Evolutionary conservation across 306 rosid species (phyloP).

Genomic region (Geum urbanum): DNA sequence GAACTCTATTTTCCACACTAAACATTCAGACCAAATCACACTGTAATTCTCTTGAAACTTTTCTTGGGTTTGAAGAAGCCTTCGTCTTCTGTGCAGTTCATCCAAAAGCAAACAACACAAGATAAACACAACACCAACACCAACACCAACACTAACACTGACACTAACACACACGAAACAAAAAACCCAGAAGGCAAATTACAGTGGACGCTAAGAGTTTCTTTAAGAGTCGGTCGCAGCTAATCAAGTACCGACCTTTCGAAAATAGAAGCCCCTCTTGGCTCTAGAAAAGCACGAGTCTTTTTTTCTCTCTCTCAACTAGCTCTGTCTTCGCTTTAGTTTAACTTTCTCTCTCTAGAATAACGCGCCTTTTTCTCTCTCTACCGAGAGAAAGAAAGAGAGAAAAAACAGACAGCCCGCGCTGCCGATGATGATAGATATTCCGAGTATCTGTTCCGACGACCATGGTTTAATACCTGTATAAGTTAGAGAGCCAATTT

Average conservation of each 20-base stretch:
- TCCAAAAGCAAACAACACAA: slow-evolving; percentile 13
- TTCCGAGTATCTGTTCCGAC: slow-evolving; percentile 49
- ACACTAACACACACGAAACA: neutral
- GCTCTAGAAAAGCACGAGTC: slow-evolving; percentile 12
- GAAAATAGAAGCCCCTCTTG: slow-evolving; percentile 1
- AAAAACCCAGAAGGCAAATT: slow-evolving; percentile 29
- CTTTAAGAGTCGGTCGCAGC: slow-evolving; percentile 15
- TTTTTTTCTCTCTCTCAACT: slow-evolving; percentile 9
- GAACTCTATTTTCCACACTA: slow-evolving; percentile 29
- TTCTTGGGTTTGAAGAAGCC: slow-evolving; percentile 69
- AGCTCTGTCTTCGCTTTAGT: neutral
- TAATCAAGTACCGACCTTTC: slow-evolving; percentile 13
- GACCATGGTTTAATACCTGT: slow-evolving; percentile 24
- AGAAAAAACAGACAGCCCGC: slow-evolving; percentile 6
- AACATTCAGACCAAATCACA: slow-evolving; percentile 29
- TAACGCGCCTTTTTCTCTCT: slow-evolving; percentile 24
- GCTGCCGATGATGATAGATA: slow-evolving; percentile 33
- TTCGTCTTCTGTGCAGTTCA: slow-evolving; percentile 39
- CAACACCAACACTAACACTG: neutral
- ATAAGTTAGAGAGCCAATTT: neutral
- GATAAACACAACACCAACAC: slow-evolving; percentile 13
- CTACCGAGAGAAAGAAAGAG: slow-evolving; percentile 14
- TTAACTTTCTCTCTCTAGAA: slow-evolving; percentile 30
- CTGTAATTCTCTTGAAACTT: slow-evolving; percentile 13
- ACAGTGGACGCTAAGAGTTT: slow-evolving; percentile 33